Percentiles rank a stretch among this genome's conserved stretches.
Evolutionary conservation across 2,329 filamentous ascomycete genomes (phyloP).

Genomic region (Beauveria caledonica): DNA sequence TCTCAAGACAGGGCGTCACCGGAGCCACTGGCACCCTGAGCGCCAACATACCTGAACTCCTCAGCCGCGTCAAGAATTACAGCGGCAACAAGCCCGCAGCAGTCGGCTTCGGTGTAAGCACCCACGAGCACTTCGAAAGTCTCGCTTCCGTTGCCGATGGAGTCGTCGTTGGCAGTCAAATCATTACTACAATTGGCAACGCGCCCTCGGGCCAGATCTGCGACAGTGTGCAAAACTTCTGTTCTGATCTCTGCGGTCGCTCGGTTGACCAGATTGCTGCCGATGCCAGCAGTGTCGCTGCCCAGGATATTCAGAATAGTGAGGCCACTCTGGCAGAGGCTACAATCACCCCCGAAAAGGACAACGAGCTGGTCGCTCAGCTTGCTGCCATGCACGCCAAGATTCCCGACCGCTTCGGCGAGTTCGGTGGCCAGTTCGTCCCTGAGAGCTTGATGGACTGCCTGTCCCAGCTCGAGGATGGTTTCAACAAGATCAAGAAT

Average conservation of each 20-base stretch:
- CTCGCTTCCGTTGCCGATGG: slow-evolving; percentile 81
- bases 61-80: slow-evolving; percentile 82
- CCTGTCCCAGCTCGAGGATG: slow-evolving; percentile 78
- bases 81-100: slow-evolving; percentile 85
- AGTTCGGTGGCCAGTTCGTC: slow-evolving; percentile 96
- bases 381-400: slow-evolving; percentile 73
- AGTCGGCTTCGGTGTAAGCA: slow-evolving; percentile 94
- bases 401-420: slow-evolving; percentile 80
- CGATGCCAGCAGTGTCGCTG: slow-evolving; percentile 29
- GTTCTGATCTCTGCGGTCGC: slow-evolving; percentile 56
- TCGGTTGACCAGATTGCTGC: slow-evolving; percentile 16
- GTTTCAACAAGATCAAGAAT: slow-evolving; percentile 79
- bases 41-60: slow-evolving; percentile 68
- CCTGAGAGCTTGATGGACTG: slow-evolving; percentile 98
- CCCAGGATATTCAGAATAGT: slow-evolving; percentile 60
- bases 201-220: slow-evolving; percentile 30
- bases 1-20: slow-evolving; percentile 94
- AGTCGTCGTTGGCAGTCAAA: slow-evolving; percentile 94
- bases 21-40: slow-evolving; percentile 80
- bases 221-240: slow-evolving; percentile 68
- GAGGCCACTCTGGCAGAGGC: slow-evolving; percentile 57
- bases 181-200: slow-evolving; percentile 66
- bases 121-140: slow-evolving; percentile 82
- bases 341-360: slow-evolving; percentile 56
- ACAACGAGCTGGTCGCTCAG: slow-evolving; percentile 66